These are phyloP conservation scores for Colletotrichum truncatum DNA, from an alignment of 2,329 filamentous ascomycete genomes.

Conservation along the genomic window DNA sequence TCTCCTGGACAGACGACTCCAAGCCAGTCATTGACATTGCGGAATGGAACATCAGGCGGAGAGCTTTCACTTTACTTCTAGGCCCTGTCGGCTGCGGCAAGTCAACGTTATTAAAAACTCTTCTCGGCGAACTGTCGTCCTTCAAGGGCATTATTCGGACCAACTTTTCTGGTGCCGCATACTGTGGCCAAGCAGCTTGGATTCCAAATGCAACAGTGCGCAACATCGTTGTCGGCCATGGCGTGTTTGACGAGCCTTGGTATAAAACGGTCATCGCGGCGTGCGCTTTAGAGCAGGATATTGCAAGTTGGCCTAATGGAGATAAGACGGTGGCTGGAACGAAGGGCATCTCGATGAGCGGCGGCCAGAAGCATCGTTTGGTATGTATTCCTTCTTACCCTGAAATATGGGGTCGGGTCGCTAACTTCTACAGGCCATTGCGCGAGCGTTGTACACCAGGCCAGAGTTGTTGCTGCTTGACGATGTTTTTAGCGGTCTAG, in stretches of 20 bases:
- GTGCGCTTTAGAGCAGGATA: constrained; percentile 44
- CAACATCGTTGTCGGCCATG: constrained; percentile 43
- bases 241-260: constrained; percentile 37
- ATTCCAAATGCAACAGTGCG: constrained; percentile 40
- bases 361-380: constrained; percentile 46
- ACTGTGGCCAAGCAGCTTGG: constrained; percentile 40
- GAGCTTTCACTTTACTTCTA: constrained; percentile 37
- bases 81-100: constrained; percentile 49
- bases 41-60: not conserved
- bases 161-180: constrained; percentile 33
- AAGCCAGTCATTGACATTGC: constrained; percentile 23
- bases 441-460: constrained; percentile 40
- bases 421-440: constrained; percentile 32
- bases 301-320: constrained; percentile 39
- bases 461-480: constrained; percentile 38
- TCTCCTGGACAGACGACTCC: constrained; percentile 27
- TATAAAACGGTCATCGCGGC: constrained; percentile 42
- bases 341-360: constrained; percentile 46
- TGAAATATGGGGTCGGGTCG: rapidly evolving
- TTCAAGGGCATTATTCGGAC: constrained; percentile 30
- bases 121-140: constrained; percentile 38
- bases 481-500: constrained; percentile 43
- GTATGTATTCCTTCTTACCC: not conserved
- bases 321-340: constrained; percentile 45
- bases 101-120: constrained; percentile 41